Evolutionary conservation across 306 rosid species (phyloP).

Genomic region (Castanea sativa): DNA sequence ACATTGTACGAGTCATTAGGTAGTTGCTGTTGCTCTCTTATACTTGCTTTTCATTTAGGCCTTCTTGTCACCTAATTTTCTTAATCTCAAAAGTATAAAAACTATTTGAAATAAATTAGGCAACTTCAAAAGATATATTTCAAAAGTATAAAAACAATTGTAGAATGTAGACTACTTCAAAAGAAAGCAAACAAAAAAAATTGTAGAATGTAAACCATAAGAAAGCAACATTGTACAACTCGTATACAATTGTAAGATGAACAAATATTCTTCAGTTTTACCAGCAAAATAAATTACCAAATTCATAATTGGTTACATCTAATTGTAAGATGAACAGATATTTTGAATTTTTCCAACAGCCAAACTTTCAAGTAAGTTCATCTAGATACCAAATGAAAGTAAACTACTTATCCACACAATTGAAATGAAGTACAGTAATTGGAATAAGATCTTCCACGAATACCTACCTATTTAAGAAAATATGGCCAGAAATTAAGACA

Average conservation of each 20-base stretch:
- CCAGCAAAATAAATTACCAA: neutral
- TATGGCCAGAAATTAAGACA: conserved; percentile 77
- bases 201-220: too few species aligned
- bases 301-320: neutral
- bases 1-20: too few species aligned
- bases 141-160: too few species aligned
- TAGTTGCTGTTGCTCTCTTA: too few species aligned
- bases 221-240: too few species aligned
- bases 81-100: too few species aligned
- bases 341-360: neutral
- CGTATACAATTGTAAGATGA: neutral
- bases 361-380: neutral
- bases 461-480: conserved; percentile 81
- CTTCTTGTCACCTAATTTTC: too few species aligned
- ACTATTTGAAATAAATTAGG: too few species aligned
- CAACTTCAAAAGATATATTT: too few species aligned
- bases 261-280: neutral
- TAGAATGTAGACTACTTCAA: too few species aligned
- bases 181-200: too few species aligned
- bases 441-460: neutral
- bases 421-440: neutral
- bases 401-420: neutral
- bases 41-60: too few species aligned
- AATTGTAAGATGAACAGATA: neutral
- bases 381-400: neutral